Conservation (phyloP, 345 rosid genomes). For the Salix suchowensis region DNA sequence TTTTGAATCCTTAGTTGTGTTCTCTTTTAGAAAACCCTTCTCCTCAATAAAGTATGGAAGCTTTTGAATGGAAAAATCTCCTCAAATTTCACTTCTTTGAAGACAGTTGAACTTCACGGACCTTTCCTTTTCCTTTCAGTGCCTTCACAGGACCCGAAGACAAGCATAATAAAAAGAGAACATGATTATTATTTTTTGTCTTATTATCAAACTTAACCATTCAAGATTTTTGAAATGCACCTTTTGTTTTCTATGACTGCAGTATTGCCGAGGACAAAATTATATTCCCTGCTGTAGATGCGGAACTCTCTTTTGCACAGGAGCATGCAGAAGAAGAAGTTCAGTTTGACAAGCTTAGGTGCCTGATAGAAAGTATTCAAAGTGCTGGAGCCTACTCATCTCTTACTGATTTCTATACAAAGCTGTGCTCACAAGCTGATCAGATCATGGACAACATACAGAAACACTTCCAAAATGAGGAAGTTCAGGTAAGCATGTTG, state of each 20-base stretch:
- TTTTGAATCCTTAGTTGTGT: background rate
- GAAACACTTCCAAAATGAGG: conserved; percentile 56
- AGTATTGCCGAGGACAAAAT: conserved; percentile 62
- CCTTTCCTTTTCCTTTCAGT: background rate
- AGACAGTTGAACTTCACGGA: background rate
- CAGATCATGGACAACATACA: conserved; percentile 49
- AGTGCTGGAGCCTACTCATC: conserved; percentile 43
- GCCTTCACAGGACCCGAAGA: background rate
- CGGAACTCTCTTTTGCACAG: conserved; percentile 47
- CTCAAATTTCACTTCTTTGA: background rate
- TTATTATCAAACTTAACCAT: background rate
- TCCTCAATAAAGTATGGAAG: background rate
- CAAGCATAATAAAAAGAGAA: background rate
- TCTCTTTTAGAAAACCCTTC: background rate
- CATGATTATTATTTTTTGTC: background rate
- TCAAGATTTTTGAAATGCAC: conserved; percentile 13
- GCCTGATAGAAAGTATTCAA: conserved; percentile 49
- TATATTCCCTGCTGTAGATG: conserved; percentile 65
- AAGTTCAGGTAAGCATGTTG: conserved; percentile 42
- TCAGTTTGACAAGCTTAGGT: conserved; percentile 49
- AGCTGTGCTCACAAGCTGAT: conserved; percentile 49
- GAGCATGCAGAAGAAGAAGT: conserved; percentile 58
- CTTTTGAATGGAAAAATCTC: background rate
- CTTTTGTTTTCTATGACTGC: conserved; percentile 27
- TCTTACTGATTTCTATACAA: conserved; percentile 42